These are phyloP conservation scores for Acanthamoeba sp. DNA, from an alignment of 208 protist species.

Conservation along the genomic window DNA sequence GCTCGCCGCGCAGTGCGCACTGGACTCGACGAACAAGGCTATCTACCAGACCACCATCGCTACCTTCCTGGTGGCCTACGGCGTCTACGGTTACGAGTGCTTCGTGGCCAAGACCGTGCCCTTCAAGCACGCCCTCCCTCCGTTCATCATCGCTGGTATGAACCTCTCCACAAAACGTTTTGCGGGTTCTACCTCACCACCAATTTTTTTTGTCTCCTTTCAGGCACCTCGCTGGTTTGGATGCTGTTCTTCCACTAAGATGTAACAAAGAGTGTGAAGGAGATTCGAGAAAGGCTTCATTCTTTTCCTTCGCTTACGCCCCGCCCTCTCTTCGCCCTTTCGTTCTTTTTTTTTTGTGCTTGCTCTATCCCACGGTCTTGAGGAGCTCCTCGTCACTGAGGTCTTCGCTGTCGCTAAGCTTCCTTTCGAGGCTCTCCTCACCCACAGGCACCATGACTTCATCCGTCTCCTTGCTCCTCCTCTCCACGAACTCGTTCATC, in stretches of 20 bases:
- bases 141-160: conserved; percentile 47
- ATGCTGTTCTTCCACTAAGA: conserved; percentile 54
- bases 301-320: no score
- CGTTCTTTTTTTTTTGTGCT: no score
- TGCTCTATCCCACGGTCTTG: neutral
- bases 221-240: conserved; percentile 46
- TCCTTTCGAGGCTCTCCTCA: neutral
- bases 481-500: conserved; percentile 9
- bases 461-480: neutral
- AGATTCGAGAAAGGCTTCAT: no score
- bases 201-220: neutral
- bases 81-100: conserved; percentile 55
- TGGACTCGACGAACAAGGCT: conserved; percentile 32
- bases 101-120: conserved; percentile 42
- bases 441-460: conserved; percentile 18
- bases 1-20: neutral
- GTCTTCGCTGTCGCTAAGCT: conserved; percentile 7
- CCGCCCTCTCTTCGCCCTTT: no score
- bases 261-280: no score
- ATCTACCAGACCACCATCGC: conserved; percentile 24
- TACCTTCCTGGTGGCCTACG: conserved; percentile 47
- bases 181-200: neutral
- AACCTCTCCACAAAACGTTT: no score
- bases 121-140: conserved; percentile 45
- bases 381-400: conserved; percentile 21